Base-by-base conservation (phyloP, 495 filamentous ascomycete species). In the Xylaria cubensis region DNA sequence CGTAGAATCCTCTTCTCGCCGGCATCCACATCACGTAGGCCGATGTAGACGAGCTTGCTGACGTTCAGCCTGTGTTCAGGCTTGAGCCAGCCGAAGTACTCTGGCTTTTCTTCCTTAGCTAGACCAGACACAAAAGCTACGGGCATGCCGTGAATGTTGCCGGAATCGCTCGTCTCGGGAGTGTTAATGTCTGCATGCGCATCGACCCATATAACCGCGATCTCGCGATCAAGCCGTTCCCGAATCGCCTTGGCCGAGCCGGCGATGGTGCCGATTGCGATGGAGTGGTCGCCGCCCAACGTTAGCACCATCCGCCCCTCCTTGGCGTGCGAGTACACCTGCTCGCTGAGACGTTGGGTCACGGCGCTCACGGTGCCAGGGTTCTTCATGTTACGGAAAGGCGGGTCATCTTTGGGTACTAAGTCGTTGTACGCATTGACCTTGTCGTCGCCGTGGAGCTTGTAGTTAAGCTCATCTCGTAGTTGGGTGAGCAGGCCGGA, bases 131-230 rank as follows among this genome's bases (percentile, higher is more conserved):
- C 80, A 82, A 97, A 99, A 3, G 93, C 90, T 68, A 98, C 93
- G 10, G 96, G 97, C 96, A 99, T 99, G 53, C 96, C 96, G 82
- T 99, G 96, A 74, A 99, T 93, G 79, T 98, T 98, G 1, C 96
- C 96, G 67, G 93, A 96, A 15, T 85, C 91, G 74, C 91, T 94
- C 55, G 91, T 92, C 86, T 98, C 94, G 59, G 96, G 96, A 13
- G 92, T 92, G 82, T 99, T 99, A 86, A 99, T 97, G 78, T 98
- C 96, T 26, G 95, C 93, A 78, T 99, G 96, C 26, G 96, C 96
- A 81, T 99, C 96, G 7, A 99, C 96, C 96, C 96, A 99, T 78
- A 99, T 95, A 9, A 99, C 93, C 0, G 94, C 95, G 58, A 97
- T 88, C 71, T 98, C 95, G 51, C 90, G 85, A 17, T 90, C 89